phyloP scores from a whole-genome alignment of 2,329 filamentous ascomycete genomes.

The Diplodia mutila region DNA sequence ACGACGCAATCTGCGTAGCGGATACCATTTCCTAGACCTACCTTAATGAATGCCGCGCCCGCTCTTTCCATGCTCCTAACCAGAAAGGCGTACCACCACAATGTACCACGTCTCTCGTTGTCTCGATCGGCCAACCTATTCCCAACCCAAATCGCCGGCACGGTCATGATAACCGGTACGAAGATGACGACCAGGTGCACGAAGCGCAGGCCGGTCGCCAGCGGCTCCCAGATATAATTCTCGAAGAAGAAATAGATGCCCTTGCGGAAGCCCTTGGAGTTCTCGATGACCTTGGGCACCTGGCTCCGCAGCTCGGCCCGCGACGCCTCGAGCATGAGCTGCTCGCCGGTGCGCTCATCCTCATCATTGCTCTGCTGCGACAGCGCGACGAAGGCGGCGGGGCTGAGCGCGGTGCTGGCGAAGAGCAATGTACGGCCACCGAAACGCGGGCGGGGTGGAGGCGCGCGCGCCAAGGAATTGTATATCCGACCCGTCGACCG shows the following conservation, averaged over 20 bases:
- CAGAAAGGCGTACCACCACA: conserved; percentile 94
- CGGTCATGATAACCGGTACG: conserved; percentile 79
- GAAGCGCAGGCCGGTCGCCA: conserved; percentile 87
- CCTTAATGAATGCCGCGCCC: conserved; percentile 96
- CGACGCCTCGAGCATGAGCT: conserved; percentile 84
- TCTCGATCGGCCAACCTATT: conserved; percentile 64
- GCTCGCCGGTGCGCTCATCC: conserved; percentile 70
- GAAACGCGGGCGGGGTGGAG: neutral
- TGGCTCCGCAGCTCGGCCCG: conserved; percentile 74
- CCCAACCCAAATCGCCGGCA: conserved; percentile 83
- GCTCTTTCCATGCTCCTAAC: conserved; percentile 89
- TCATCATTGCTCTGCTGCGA: conserved; percentile 50
- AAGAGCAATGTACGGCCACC: conserved; percentile 14
- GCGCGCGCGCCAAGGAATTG: conserved; percentile 23
- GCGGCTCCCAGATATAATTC: conserved; percentile 74
- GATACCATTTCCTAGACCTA: conserved; percentile 73
- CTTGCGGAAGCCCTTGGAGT: conserved; percentile 62
- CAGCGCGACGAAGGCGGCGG: conserved; percentile 58
- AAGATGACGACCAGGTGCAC: conserved; percentile 86
- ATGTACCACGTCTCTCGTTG: conserved; percentile 76
- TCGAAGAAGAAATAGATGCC: conserved; percentile 70
- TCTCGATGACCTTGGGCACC: conserved; percentile 64
- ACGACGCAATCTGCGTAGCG: neutral
- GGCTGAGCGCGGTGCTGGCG: conserved; percentile 48
- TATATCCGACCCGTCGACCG: neutral